phyloP scores from a whole-genome alignment of 75 land plant genomes.

The Selaginella moellendorffii region DNA sequence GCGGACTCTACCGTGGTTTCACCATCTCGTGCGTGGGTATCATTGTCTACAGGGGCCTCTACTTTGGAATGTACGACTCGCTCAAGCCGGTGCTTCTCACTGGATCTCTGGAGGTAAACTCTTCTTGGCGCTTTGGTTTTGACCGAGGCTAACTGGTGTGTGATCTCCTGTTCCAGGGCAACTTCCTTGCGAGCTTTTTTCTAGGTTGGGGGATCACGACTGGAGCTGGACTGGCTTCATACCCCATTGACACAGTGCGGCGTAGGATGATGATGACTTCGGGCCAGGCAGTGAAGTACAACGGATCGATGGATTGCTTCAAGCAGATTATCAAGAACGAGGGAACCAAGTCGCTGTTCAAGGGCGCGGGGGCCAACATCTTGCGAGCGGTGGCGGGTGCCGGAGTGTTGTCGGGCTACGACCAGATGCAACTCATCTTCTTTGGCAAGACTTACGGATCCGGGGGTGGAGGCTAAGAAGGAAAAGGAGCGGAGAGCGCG shows the following conservation, averaged over 20 bases:
- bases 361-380: conserved; percentile 62
- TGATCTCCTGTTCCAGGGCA: conserved; percentile 49
- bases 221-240: conserved; percentile 60
- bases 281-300: conserved; percentile 61
- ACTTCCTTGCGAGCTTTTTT: conserved; percentile 50
- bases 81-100: conserved; percentile 31
- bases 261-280: conserved; percentile 78
- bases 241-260: conserved; percentile 54
- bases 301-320: conserved; percentile 53
- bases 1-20: conserved; percentile 3
- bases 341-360: conserved; percentile 50
- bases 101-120: conserved; percentile 12
- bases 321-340: conserved; percentile 40
- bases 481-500: neutral
- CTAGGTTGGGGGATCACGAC: conserved; percentile 60
- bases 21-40: conserved; percentile 33
- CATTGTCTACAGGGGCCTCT: conserved; percentile 37
- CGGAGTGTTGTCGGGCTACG: conserved; percentile 53
- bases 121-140: neutral
- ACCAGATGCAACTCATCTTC: conserved; percentile 50
- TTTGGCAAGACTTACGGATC: conserved; percentile 28
- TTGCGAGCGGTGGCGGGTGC: conserved; percentile 64
- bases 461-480: conserved; percentile 25
- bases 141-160: neutral
- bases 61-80: conserved; percentile 43